Base-by-base conservation (phyloP, 1,139 yeast genomes). In the Eremothecium gossypii region DNA sequence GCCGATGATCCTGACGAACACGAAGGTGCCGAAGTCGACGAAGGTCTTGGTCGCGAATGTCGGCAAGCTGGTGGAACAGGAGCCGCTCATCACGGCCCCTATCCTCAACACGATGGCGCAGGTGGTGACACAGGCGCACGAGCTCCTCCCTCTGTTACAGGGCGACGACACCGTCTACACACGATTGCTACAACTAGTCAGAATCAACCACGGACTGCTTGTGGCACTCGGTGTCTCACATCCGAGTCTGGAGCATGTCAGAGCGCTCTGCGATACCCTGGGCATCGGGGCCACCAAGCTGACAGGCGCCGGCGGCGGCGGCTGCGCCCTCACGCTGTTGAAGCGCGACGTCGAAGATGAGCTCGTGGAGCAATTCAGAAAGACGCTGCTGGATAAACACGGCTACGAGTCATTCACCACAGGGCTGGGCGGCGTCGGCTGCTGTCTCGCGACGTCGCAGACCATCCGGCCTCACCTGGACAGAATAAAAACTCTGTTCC, bases 301-400 rank as follows among this genome's bases (percentile, higher is more conserved):
- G 46, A 91, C 98, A 0, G 99, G 99, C 35, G 98, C 98, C 0
- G 99, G 99, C 23, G 98, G 98, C 13, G 99, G 99, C 36, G 99
- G 99, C 1, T 91, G 99, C 67, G 95, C 96, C 13, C 82, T 93
- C 44, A 91, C 97, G 0, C 67, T 91, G 41, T 70, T 89, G 9
- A 69, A 76, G 40, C 80, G 76, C 40, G 70, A 69, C 8, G 68
- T 67, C 3, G 58, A 61, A 1, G 64, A 63, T 7, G 70, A 70
- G 1, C 64, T 65, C 9, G 52, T 72, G 8, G 51, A 49, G 2
- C 49, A 58, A 11, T 61, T 72, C 46, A 60, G 59, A 11, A 43
- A 52, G 3, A 57, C 54, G 30, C 54, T 68, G 37, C 65, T 67
- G 44, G 58, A 60, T n/a, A 50, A 57, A 2, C 68, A 71, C 41